Base-by-base conservation (phyloP, 2,329 filamentous ascomycete species). In the Verticillium tricorpus region DNA sequence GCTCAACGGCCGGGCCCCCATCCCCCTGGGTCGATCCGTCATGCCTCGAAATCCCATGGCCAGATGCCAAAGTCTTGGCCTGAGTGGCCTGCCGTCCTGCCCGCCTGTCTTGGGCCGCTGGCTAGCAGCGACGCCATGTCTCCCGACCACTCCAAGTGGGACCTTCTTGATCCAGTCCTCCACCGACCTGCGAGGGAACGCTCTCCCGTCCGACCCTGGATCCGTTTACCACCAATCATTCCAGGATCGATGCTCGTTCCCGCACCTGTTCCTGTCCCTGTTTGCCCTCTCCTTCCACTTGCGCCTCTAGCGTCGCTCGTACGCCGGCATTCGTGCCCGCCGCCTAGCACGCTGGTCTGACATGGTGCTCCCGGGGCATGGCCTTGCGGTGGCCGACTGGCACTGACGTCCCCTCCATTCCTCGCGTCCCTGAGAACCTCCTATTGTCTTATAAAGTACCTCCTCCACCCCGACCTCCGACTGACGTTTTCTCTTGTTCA, bases 1-100 rank as follows among this genome's bases (percentile, higher is more conserved):
- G 59, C 64, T 62, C 60, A 61, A 58, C 64, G 59, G 55, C 64
- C 62, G 57, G 31, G 65, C 66, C 69, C 67, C 69, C 69, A 67
- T 65, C 63, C 66, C 69, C 69, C 69, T 72, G 66, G 67, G 65
- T 62, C 67, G 68, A 72, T 72, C 74, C 71, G 70, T 69, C 67
- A 71, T 73, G 73, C 76, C 67, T 77, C 76, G 72, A 76, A 77
- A 74, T 70, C 63, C 66, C 68, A 67, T 68, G 68, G 67, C 64
- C 65, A 68, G 65, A 72, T 69, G 69, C 69, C 61, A 63, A 73
- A 72, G 71, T 70, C 73, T 70, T 68, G 69, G 68, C 67, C 68
- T 70, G 65, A 76, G 69, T 76, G 74, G 74, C 58, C 60, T 37
- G 58, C 32, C 62, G 61, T 28, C 56, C 57, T 67, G 67, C 65